Evolutionary conservation across 345 rosid species (phyloP).

Genomic region (Hypericum perforatum): DNA sequence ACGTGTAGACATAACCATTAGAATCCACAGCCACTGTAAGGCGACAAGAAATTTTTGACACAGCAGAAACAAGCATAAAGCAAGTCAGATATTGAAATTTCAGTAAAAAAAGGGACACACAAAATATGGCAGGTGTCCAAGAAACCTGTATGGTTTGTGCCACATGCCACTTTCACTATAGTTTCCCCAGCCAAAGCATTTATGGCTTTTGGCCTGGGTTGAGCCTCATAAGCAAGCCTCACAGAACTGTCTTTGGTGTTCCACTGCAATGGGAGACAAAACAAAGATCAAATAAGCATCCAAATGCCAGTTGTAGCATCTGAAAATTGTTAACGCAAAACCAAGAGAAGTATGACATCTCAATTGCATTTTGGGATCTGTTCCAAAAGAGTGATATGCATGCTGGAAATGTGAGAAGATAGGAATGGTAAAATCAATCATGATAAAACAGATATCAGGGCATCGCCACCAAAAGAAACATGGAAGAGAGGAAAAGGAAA

Average conservation of each 20-base stretch:
- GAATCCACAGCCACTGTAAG: conserved; percentile 80
- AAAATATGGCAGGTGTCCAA: conserved; percentile 3
- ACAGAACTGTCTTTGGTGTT: conserved; percentile 92
- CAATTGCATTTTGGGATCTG: no score
- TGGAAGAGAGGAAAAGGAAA: not conserved
- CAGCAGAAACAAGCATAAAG: conserved; percentile 6
- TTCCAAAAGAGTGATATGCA: no score
- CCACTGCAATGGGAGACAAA: conserved; percentile 38
- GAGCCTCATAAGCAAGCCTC: conserved; percentile 85
- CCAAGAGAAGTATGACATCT: no score
- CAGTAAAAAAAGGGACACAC: not conserved
- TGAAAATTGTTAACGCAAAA: not conserved
- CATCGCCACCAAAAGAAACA: no score
- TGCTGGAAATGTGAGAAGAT: no score
- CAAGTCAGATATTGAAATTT: not conserved
- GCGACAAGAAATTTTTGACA: conserved; percentile 15
- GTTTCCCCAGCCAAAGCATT: conserved; percentile 68
- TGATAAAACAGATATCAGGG: no score
- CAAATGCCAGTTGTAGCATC: not conserved
- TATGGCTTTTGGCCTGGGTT: conserved; percentile 82
- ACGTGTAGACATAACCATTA: conserved; percentile 93
- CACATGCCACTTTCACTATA: conserved; percentile 91
- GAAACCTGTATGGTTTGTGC: conserved; percentile 89
- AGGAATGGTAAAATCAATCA: no score
- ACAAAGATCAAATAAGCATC: not conserved